Evolutionary conservation across 2,329 filamentous ascomycete species (phyloP).

Genomic region (Fusarium annulatum): DNA sequence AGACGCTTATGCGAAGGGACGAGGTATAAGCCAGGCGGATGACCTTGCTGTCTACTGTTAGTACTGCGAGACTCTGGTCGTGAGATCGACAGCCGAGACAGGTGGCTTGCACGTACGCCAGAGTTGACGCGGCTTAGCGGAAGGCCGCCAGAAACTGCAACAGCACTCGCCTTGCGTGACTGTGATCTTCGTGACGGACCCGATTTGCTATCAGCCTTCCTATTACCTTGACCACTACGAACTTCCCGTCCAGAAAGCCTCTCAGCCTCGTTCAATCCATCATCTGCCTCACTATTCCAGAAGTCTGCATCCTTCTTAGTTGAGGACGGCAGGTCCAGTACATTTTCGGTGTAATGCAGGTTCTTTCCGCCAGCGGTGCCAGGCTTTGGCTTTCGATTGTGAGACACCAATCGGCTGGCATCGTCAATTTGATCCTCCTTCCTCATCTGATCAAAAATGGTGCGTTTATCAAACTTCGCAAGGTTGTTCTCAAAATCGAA

Average conservation of each 20-base stretch:
- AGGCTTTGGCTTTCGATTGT: constrained; percentile 78
- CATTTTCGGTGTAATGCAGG: constrained; percentile 90
- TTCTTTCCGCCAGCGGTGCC: constrained; percentile 88
- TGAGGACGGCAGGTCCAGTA: constrained; percentile 72
- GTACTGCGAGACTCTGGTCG: constrained; percentile 48
- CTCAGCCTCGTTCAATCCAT: constrained; percentile 62
- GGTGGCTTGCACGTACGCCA: constrained; percentile 51
- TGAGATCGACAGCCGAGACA: constrained; percentile 48
- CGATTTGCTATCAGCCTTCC: constrained; percentile 65
- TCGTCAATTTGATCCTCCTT: constrained; percentile 91
- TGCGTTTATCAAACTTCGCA: constrained; percentile 93
- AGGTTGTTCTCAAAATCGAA: constrained; percentile 93
- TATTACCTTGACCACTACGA: constrained; percentile 61
- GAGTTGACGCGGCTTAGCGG: constrained; percentile 62
- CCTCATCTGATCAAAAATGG: constrained; percentile 90
- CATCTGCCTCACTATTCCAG: constrained; percentile 82
- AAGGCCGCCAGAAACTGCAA: constrained; percentile 50
- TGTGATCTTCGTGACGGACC: constrained; percentile 62
- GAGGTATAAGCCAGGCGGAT: constrained; percentile 63
- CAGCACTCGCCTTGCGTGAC: constrained; percentile 66
- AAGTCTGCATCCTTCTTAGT: constrained; percentile 61
- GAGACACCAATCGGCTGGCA: constrained; percentile 87
- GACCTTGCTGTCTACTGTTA: constrained; percentile 50
- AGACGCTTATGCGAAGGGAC: constrained; percentile 66
- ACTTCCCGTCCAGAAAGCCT: constrained; percentile 61